Base-by-base conservation (phyloP, 2,329 filamentous ascomycete genomes). In the Fusarium circinatum region DNA sequence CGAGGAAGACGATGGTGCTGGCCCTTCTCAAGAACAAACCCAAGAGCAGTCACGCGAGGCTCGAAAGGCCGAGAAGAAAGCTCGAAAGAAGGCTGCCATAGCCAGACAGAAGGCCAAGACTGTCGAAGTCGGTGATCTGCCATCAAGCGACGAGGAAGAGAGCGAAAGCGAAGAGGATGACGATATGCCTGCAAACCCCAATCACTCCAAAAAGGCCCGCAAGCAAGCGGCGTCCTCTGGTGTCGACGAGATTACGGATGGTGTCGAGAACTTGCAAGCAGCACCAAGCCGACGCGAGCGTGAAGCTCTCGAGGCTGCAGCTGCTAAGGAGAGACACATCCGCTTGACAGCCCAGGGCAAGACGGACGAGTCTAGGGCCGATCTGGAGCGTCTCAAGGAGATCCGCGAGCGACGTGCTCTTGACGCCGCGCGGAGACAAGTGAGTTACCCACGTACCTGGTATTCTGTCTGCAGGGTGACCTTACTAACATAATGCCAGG, bases 301-400 rank as follows among this genome's bases (percentile, higher is more conserved):
- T 78, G 89, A 98, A 85, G 93, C 95, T 6, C 80, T 96, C 39
- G 93, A 98, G 84, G 95, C 95, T 4, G 92, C 93, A 72, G 93
- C 96, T 81, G 94, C 94, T 36, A 95, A 95, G 82, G 95, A 98
- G 86, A 89, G 91, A 76, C 98, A 98, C 80, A 90, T 94, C 86
- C 97, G 97, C 85, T 83, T 98, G 78, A 96, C 98, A 79, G 94
- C 95, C 65, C 93, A 95, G 80, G 96, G 96, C 79, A 98, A 98
- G 90, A 98, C 96, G 49, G 96, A 99, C 70, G 94, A 98, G 87
- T 95, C 96, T 54, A 93, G 94, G 82, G 92, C 94, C 10, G 96
- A 99, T 83, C 80, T 98, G 76, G 96, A 94, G 67, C 90, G 96
- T 63, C 85, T 99, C 79, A 91, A 87, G 82, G 81, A 96, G 68